These are phyloP conservation scores for Kurtzmaniella fragi DNA, from an alignment of 805 yeast species.

Conservation along the genomic window DNA sequence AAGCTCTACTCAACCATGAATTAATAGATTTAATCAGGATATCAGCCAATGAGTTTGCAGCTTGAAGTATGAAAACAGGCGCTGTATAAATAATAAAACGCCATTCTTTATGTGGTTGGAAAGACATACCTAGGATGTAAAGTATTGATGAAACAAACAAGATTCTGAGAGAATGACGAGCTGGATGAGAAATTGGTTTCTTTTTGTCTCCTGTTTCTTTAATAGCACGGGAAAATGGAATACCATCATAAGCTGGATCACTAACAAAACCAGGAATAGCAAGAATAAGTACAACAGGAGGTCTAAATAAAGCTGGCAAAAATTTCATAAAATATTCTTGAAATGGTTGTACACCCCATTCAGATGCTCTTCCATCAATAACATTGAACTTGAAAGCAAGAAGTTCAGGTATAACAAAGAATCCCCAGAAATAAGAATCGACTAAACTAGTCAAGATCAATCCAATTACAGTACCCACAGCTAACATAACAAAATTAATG, in stretches of 20 bases:
- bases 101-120: conserved; percentile 94
- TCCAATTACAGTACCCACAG: conserved; percentile 52
- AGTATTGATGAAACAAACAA: conserved; percentile 47
- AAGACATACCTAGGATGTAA: conserved; percentile 61
- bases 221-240: conserved; percentile 24
- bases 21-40: conserved; percentile 14
- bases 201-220: conserved; percentile 4
- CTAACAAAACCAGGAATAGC: conserved; percentile 34
- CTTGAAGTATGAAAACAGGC: conserved; percentile 62
- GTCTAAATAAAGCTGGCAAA: conserved; percentile 30
- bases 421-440: conserved; percentile 77
- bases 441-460: conserved; percentile 40
- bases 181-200: conserved; percentile 25
- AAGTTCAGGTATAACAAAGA: conserved; percentile 64
- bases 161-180: conserved; percentile 35
- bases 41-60: conserved; percentile 54
- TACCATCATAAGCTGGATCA: conserved; percentile 38
- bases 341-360: conserved; percentile 86
- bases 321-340: conserved; percentile 59
- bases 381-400: conserved; percentile 72
- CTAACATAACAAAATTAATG: conserved; percentile 32
- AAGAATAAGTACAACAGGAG: conserved; percentile 41
- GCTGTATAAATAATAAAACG: conserved; percentile 74
- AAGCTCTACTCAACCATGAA: conserved; percentile 20
- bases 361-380: conserved; percentile 61